Percentiles rank a stretch among this genome's conserved stretches.
phyloP scores from a whole-genome alignment of 1,284 basidiomycete species.

The Sphaerobolus stellatus region DNA sequence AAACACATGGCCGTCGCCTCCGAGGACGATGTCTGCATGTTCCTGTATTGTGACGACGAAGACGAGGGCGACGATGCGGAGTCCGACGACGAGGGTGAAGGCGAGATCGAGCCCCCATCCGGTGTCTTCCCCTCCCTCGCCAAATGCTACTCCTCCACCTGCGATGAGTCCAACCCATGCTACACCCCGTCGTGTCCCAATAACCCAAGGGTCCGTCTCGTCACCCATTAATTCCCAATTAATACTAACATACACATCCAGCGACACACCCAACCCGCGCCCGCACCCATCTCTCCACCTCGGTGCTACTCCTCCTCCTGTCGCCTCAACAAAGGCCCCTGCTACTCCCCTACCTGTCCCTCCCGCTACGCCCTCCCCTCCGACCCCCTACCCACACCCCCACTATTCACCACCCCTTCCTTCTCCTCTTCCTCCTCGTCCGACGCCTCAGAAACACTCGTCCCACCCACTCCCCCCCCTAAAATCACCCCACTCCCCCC shows the following conservation, averaged over 20 bases:
- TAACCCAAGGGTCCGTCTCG: neutral
- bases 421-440: neutral
- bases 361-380: neutral
- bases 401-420: neutral
- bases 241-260: neutral
- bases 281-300: too few relatives aligned
- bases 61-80: neutral
- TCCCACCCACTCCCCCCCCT: too few relatives aligned
- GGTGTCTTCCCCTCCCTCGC: slow-evolving; percentile 8
- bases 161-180: slow-evolving; percentile 6
- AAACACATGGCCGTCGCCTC: neutral
- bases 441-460: too few relatives aligned
- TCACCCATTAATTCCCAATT: neutral
- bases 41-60: slow-evolving; percentile 8
- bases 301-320: slow-evolving; percentile 10
- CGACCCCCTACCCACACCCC: neutral
- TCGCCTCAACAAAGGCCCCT: neutral
- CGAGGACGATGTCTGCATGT: slow-evolving; percentile 10
- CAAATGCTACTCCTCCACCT: slow-evolving; percentile 13
- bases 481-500: too few relatives aligned
- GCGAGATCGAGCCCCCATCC: neutral
- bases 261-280: neutral
- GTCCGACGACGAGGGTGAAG: neutral
- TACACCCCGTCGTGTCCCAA: slow-evolving; percentile 9
- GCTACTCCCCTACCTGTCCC: slow-evolving; percentile 12